Conservation (phyloP, 1,284 basidiomycete genomes). For the Melanopsichium pennsylvanicum region DNA sequence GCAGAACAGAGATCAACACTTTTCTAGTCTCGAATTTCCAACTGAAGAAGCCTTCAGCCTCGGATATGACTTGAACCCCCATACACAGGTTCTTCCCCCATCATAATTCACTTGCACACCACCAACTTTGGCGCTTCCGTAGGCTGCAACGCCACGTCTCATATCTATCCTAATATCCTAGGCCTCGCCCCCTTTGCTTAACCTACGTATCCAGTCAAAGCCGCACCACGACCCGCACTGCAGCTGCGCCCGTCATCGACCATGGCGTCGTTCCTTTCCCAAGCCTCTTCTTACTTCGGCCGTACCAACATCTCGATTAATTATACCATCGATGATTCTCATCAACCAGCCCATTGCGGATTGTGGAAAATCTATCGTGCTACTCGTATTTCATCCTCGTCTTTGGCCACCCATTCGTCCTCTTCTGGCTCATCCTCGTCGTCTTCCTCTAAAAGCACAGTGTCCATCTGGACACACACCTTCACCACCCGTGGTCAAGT, state of each 20-base stretch:
- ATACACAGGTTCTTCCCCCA: not conserved
- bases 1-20: too few relatives aligned
- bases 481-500: conserved; percentile 41
- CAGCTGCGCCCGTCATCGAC: too few relatives aligned
- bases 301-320: conserved; percentile 61
- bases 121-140: not conserved
- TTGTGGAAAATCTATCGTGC: conserved; percentile 62
- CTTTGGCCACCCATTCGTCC: conserved; percentile 3
- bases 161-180: too few relatives aligned
- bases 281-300: conserved; percentile 58
- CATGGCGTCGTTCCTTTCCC: conserved; percentile 55
- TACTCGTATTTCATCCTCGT: conserved; percentile 42
- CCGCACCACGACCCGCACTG: too few relatives aligned
- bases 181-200: too few relatives aligned
- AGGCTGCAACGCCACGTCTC: too few relatives aligned
- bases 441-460: conserved; percentile 29
- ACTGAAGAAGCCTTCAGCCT: conserved; percentile 1
- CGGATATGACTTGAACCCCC: not conserved
- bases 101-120: not conserved
- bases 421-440: conserved; percentile 2
- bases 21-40: conserved; percentile 15
- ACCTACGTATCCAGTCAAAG: too few relatives aligned
- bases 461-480: conserved; percentile 58
- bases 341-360: conserved; percentile 50
- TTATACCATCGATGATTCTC: conserved; percentile 57